Percentiles rank a stretch among this genome's conserved stretches.
Evolutionary conservation across 306 rosid genomes (phyloP).

Genomic region (Rosa rugosa): DNA sequence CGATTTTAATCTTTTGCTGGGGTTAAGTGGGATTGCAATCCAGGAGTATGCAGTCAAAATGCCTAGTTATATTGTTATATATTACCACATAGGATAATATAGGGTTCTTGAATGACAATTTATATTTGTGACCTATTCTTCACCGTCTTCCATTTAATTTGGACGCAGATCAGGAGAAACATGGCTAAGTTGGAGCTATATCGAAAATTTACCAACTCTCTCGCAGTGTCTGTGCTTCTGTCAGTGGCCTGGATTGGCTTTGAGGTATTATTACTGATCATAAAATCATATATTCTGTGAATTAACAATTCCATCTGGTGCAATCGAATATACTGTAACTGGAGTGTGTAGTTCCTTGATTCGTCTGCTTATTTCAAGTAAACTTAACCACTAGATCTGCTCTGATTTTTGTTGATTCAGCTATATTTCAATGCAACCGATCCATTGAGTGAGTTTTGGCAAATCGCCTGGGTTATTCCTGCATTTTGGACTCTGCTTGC

Average conservation of each 20-base stretch:
- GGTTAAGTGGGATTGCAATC: neutral
- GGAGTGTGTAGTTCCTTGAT: neutral
- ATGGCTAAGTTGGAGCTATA: slow-evolving; percentile 84
- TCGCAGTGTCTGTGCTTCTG: slow-evolving; percentile 76
- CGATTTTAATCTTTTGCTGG: neutral
- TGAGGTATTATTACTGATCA: slow-evolving; percentile 66
- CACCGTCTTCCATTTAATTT: slow-evolving; percentile 16
- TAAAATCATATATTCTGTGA: neutral
- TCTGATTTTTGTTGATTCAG: slow-evolving; percentile 42
- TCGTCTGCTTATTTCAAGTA: slow-evolving; percentile 7
- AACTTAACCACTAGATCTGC: slow-evolving; percentile 20
- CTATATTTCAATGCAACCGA: slow-evolving; percentile 93
- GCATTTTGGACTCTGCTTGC: slow-evolving; percentile 86
- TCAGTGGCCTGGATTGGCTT: slow-evolving; percentile 96
- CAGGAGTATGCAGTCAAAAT: neutral
- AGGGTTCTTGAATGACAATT: neutral
- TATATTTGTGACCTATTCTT: slow-evolving; percentile 11
- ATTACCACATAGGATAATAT: neutral
- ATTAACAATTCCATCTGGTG: slow-evolving; percentile 1
- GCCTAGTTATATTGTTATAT: neutral
- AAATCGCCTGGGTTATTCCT: slow-evolving; percentile 93
- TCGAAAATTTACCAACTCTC: slow-evolving; percentile 85
- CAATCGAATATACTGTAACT: neutral
- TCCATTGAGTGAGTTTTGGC: slow-evolving; percentile 90
- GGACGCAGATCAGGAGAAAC: slow-evolving; percentile 78